phyloP scores from a whole-genome alignment of 2,329 filamentous ascomycete genomes.

The Cercospora berteroae region DNA sequence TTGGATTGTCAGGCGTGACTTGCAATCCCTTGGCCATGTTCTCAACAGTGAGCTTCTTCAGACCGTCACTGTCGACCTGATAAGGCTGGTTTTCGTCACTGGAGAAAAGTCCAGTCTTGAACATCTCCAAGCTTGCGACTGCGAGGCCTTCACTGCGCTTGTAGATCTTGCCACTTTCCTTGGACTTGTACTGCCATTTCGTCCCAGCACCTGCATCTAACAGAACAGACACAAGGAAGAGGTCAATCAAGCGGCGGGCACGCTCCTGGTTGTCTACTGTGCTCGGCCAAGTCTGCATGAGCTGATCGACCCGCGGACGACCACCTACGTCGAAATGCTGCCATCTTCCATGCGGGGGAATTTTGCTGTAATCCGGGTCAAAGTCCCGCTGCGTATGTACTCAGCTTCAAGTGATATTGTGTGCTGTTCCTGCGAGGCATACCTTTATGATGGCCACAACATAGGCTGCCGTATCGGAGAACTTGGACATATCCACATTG shows the following conservation, averaged over 20 bases:
- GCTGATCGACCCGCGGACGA: slow-evolving; percentile 67
- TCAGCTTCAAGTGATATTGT: slow-evolving; percentile 1
- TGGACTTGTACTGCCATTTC: slow-evolving; percentile 88
- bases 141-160: slow-evolving; percentile 85
- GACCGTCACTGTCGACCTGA: slow-evolving; percentile 82
- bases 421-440: slow-evolving; percentile 18
- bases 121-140: slow-evolving; percentile 80
- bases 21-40: slow-evolving; percentile 79
- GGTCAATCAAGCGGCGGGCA: slow-evolving; percentile 71
- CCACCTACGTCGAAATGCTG: slow-evolving; percentile 83
- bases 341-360: slow-evolving; percentile 83
- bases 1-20: slow-evolving; percentile 73
- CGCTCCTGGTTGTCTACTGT: slow-evolving; percentile 69
- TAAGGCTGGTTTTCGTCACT: slow-evolving; percentile 76
- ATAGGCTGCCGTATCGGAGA: slow-evolving; percentile 78
- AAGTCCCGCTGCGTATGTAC: slow-evolving; percentile 60
- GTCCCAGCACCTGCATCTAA: slow-evolving; percentile 87
- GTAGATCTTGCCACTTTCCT: slow-evolving; percentile 79
- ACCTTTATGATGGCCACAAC: slow-evolving; percentile 96
- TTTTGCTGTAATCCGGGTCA: slow-evolving; percentile 65
- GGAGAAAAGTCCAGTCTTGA: slow-evolving; percentile 87
- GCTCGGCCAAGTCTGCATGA: slow-evolving; percentile 67
- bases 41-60: slow-evolving; percentile 71
- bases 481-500: slow-evolving; percentile 81
- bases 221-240: slow-evolving; percentile 77